These are phyloP conservation scores for Penicillium silybi DNA, from an alignment of 495 filamentous ascomycete species.

Conservation along the genomic window DNA sequence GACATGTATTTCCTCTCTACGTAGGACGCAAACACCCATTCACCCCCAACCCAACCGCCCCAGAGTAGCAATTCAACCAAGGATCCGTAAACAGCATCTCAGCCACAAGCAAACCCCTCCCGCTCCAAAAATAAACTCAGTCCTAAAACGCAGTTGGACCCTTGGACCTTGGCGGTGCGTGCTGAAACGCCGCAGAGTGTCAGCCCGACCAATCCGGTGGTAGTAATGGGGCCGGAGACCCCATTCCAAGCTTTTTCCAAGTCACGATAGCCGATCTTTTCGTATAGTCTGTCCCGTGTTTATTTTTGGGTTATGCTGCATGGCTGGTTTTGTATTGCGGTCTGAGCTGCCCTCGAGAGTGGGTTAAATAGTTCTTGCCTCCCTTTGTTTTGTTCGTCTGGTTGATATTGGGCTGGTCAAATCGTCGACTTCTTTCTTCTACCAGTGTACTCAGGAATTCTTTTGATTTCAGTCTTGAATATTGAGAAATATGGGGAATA, in stretches of 20 bases:
- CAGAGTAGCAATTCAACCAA: too few relatives aligned
- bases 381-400: not conserved
- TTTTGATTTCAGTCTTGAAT: not conserved
- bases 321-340: not conserved
- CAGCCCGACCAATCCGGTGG: constrained; percentile 6
- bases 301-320: not conserved
- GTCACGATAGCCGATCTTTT: not conserved
- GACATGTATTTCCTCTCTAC: too few relatives aligned
- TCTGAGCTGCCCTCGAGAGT: not conserved
- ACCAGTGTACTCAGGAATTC: too few relatives aligned
- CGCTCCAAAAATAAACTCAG: constrained; percentile 14
- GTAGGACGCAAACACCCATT: too few relatives aligned
- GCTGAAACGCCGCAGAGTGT: constrained; percentile 10
- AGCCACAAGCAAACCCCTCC: not conserved
- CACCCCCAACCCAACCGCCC: too few relatives aligned
- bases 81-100: too few relatives aligned
- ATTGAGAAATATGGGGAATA: not conserved
- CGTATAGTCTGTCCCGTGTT: constrained; percentile 1
- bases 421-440: too few relatives aligned
- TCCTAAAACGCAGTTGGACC: not conserved
- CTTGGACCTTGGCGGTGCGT: constrained; percentile 19
- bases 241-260: not conserved
- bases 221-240: not conserved
- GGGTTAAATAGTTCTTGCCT: not conserved
- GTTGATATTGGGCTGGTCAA: not conserved